Base-by-base conservation (phyloP, 306 rosid species). In the Acmispon strigosus region DNA sequence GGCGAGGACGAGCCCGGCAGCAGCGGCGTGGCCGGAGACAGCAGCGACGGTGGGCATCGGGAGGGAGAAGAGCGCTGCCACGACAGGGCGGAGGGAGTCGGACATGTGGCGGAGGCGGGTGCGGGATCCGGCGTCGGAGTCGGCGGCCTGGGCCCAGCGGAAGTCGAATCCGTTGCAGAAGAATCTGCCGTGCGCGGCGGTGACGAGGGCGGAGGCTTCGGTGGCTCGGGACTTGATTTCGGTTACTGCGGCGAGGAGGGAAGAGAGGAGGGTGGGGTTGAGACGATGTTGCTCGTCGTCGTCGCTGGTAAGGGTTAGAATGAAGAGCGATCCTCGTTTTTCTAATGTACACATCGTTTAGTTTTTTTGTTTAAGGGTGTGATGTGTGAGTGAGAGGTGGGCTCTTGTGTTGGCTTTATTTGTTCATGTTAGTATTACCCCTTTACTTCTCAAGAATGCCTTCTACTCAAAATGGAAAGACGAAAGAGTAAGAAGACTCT, bases 131-230 rank as follows among this genome's bases (percentile, higher is more conserved):
- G 84, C 9, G 0, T 27, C 2, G 62, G 11, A 7, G 14, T 64
- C 82, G 45, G 87, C 84, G 29, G 85, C 18, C 18, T 13, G 72
- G 34, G 96, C 91, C 88, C 89, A 86, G 59, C 37, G 45, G 43
- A 89, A 83, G 69, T 86, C 90, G 58, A 84, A 79, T 60, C 91
- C 96, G 20, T 89, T 89, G 58, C 85, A 86, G 83, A 89, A 89
- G 86, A 82, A 86, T 14, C 2, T 29, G 43, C 43, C 63, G 6
- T 69, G 79, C 34, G 89, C 81, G 56, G 86, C 83, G 77, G 96
- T 86, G 80, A 89, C 71, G 65, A 89, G 88, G 61, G 67, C 84
- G 39, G 84, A 80, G 78, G 84, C 89, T 1, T 49, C 73, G 27
- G 83, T 44, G 79, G 88, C 84, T 43, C 82, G 79, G 39, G 89